These are phyloP conservation scores for Podospora comata DNA, from an alignment of 495 filamentous ascomycete species.

Conservation along the genomic window DNA sequence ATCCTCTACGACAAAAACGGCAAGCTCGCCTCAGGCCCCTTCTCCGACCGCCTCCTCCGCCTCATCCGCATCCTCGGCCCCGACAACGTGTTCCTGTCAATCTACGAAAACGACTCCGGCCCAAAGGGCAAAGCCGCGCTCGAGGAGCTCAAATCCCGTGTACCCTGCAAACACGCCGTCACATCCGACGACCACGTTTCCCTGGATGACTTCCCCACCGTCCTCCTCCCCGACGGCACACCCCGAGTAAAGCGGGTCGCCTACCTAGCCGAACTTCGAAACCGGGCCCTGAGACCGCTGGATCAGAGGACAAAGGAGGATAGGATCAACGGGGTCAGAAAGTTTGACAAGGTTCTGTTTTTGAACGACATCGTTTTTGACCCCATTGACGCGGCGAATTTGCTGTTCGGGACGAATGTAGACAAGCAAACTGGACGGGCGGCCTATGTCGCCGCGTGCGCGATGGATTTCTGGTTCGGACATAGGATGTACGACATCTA, in stretches of 20 bases:
- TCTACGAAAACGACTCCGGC: slow-evolving; percentile 73
- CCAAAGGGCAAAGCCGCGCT: slow-evolving; percentile 41
- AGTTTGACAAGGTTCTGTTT: slow-evolving; percentile 68
- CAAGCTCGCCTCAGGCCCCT: slow-evolving; percentile 57
- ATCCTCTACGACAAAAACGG: slow-evolving; percentile 64
- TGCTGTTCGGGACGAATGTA: slow-evolving; percentile 71
- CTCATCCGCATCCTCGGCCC: slow-evolving; percentile 60
- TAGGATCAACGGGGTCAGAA: slow-evolving; percentile 30
- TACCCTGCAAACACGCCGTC: slow-evolving; percentile 52
- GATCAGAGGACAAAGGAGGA: slow-evolving; percentile 32
- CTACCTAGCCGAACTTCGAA: slow-evolving; percentile 74
- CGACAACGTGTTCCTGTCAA: slow-evolving; percentile 54
- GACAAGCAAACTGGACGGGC: slow-evolving; percentile 22
- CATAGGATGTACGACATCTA: slow-evolving; percentile 83
- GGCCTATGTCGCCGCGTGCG: slow-evolving; percentile 75
- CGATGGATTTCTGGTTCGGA: slow-evolving; percentile 70
- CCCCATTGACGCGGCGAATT: slow-evolving; percentile 64
- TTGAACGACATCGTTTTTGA: slow-evolving; percentile 75
- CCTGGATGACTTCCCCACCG: slow-evolving; percentile 49
- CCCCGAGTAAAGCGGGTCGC: slow-evolving; percentile 66
- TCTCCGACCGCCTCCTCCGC: slow-evolving; percentile 61
- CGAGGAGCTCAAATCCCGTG: slow-evolving; percentile 33
- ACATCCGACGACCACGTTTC: slow-evolving; percentile 53
- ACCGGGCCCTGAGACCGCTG: slow-evolving; percentile 66
- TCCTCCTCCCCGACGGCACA: slow-evolving; percentile 60